These are phyloP conservation scores for Trichophyton simii DNA, from an alignment of 2,329 filamentous ascomycete genomes.

Conservation along the genomic window DNA sequence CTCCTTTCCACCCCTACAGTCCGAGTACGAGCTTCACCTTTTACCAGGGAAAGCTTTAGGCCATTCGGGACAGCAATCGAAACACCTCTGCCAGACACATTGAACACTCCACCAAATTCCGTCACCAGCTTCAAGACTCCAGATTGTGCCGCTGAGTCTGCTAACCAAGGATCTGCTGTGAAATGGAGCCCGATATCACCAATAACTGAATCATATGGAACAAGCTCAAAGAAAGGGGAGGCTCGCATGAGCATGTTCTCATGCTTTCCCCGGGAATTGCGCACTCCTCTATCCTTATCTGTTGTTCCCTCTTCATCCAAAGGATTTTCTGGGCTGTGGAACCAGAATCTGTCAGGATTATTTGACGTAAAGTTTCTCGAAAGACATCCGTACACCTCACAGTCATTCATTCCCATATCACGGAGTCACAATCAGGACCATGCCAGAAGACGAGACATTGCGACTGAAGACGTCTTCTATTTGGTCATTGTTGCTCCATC, in stretches of 20 bases:
- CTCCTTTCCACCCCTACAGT: background rate
- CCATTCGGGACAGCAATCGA: constrained; percentile 73
- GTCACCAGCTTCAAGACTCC: constrained; percentile 36
- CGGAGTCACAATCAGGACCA: constrained; percentile 17
- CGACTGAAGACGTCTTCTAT: constrained; percentile 38
- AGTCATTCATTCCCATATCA: constrained; percentile 74
- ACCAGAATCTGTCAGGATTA: constrained; percentile 18
- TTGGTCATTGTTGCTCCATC: constrained; percentile 83
- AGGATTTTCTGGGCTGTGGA: background rate
- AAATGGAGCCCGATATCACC: constrained; percentile 75
- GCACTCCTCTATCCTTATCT: constrained; percentile 16
- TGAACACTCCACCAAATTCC: constrained; percentile 30
- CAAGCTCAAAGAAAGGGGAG: constrained; percentile 40
- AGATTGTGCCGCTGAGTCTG: constrained; percentile 42
- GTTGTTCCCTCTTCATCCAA: background rate
- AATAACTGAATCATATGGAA: constrained; percentile 54
- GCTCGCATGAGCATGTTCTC: constrained; percentile 81
- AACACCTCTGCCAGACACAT: constrained; percentile 51
- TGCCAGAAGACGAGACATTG: constrained; percentile 8
- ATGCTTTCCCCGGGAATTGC: constrained; percentile 54
- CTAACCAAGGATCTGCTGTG: constrained; percentile 78
- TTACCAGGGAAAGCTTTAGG: constrained; percentile 57
- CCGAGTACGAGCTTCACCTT: constrained; percentile 33
- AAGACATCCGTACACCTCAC: constrained; percentile 83
- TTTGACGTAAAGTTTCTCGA: constrained; percentile 68